Evolutionary conservation across 2,329 filamentous ascomycete species (phyloP).

Genomic region (Microthyrium microscopicum): DNA sequence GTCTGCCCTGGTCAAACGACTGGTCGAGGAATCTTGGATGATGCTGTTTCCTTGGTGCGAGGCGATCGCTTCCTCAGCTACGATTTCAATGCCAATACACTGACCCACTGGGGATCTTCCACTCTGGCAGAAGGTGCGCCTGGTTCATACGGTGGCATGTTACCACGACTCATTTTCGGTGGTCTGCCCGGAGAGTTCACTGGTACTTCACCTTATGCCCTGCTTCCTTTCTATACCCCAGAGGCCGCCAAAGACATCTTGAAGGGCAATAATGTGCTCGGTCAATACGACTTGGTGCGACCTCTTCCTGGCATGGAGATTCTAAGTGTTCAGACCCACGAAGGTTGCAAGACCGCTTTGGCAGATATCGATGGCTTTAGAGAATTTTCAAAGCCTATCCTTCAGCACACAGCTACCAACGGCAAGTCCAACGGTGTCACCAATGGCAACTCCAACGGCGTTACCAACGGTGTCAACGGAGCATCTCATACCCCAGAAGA

Average conservation of each 20-base stretch:
- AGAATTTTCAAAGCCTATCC: conserved; percentile 29
- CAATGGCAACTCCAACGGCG: conserved; percentile 23
- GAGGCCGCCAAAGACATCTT: conserved; percentile 30
- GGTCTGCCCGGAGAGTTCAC: conserved; percentile 31
- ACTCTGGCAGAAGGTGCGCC: conserved; percentile 21
- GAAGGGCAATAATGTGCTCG: conserved; percentile 27
- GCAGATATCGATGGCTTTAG: conserved; percentile 32
- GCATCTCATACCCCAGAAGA: conserved; percentile 7
- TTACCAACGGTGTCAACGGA: background rate
- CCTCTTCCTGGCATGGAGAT: conserved; percentile 26
- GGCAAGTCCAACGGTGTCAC: conserved; percentile 33
- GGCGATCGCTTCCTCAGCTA: conserved; percentile 31
- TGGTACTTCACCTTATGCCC: conserved; percentile 31
- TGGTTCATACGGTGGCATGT: conserved; percentile 30
- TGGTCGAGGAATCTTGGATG: conserved; percentile 29
- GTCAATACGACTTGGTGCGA: conserved; percentile 29
- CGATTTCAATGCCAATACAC: conserved; percentile 31
- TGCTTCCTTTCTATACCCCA: conserved; percentile 36
- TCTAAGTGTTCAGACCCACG: conserved; percentile 32
- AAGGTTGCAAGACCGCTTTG: conserved; percentile 33
- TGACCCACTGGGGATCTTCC: conserved; percentile 35
- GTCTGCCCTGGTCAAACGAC: conserved; percentile 23
- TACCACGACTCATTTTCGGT: conserved; percentile 26
- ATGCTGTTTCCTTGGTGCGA: conserved; percentile 30
- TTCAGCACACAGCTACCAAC: conserved; percentile 24